Evolutionary conservation across 2,329 filamentous ascomycete species (phyloP), one percentile per base, ranked within the genome.

Genomic region (Zalaria sp.): DNA sequence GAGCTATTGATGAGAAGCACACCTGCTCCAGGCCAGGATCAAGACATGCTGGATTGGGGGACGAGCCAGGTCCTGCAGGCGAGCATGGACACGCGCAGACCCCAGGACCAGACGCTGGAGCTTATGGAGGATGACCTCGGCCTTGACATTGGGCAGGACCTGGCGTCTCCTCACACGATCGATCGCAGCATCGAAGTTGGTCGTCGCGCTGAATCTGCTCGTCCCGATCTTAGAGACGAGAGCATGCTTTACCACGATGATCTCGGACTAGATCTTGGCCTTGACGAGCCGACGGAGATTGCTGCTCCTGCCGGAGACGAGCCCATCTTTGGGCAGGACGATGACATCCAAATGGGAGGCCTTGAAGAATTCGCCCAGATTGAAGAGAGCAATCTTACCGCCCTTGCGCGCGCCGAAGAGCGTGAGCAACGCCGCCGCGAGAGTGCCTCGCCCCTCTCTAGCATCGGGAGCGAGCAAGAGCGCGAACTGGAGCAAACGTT

Each of bases 11-110:
- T 51, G n/a, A 55, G 52, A 25, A 49, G 40, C 47, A 51, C 45
- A 5, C 51, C 54, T 27, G 54, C 46, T 8, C 55, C 56, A 5
- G 55, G 54, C 3, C 57, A 62, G 37, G 64, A 69, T 45, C 60
- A 64, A 3, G 66, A 63, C 3, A 51, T 65, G 10, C 56, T 67
- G 38, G 74, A 78, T 50, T 78, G 75, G 62, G 66, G 66, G 34
- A 73, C 71, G 56, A 93, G 84, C 58, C 86, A 94, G 56, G 83
- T 93, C 41, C 68, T 95, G 28, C 79, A 84, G 27, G 78, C 78
- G 39, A 76, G 70, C 43, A 77, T 73, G 43, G 71, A 73, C 48
- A 63, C 67, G 34, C 60, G 65, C 74, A 49, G 40, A 18, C 43
- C 44, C 27, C 53, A 55, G 32, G 54, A 46, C 28, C 53, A 54